A percentile compares a stretch with the other conserved stretches of the same genome.
phyloP scores from a whole-genome alignment of 192 early-diverging fungal species.

The Ambispora gerdemannii region DNA sequence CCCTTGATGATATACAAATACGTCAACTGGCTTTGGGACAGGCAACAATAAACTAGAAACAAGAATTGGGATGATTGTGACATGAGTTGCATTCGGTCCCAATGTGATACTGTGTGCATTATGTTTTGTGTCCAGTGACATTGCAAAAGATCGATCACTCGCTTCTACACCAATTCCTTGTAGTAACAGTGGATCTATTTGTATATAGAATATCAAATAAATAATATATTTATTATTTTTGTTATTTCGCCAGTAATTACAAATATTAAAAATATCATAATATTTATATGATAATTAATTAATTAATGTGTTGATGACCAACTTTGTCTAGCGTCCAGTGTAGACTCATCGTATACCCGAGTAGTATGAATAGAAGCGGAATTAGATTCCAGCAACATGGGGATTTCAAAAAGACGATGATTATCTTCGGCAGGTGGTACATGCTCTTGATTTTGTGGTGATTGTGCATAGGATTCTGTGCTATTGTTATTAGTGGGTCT shows the following conservation, averaged over 20 bases:
- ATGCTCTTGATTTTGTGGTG: too few relatives aligned
- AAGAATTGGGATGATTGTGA: slow-evolving; percentile 36
- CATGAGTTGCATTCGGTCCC: slow-evolving; percentile 21
- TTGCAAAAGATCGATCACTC: slow-evolving; percentile 41
- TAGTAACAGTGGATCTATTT: slow-evolving; percentile 23
- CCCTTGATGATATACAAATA: slow-evolving; percentile 40
- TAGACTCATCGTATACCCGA: not conserved
- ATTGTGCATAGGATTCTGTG: too few relatives aligned
- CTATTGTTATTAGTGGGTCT: too few relatives aligned
- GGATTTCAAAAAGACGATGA: too few relatives aligned
- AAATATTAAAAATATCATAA: too few relatives aligned
- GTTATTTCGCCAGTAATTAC: not conserved
- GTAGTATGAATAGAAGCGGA: not conserved
- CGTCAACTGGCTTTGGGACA: slow-evolving; percentile 34
- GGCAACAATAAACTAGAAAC: slow-evolving; percentile 29
- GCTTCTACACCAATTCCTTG: slow-evolving; percentile 36
- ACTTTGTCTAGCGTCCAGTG: not conserved
- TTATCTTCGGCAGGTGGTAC: too few relatives aligned
- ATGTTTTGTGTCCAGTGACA: slow-evolving; percentile 33
- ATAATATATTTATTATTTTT: not conserved
- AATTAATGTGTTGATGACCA: not conserved
- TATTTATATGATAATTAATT: too few relatives aligned
- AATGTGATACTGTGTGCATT: slow-evolving; percentile 37
- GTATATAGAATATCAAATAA: too few relatives aligned
- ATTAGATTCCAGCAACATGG: not conserved